Evolutionary conservation across 1,284 basidiomycete genomes (phyloP), one percentile per base, ranked within the genome.

Genomic region (Ustilago loliicola): DNA sequence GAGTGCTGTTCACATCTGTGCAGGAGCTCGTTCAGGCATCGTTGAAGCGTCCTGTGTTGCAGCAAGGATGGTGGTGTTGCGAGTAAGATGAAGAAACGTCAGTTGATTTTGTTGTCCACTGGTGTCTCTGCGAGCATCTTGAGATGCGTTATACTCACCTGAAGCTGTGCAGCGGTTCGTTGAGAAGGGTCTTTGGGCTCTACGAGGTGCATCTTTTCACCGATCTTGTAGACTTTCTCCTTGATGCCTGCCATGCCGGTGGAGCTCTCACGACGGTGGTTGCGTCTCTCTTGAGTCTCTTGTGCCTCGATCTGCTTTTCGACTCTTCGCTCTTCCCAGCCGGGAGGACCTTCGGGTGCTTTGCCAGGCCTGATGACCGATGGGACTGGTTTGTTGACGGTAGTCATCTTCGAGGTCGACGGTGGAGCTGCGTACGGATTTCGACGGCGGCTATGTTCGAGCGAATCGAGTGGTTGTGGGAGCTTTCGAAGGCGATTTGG

Each of bases 201-300:
- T 3, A 82, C 76, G 10, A 82, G 74, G 25, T 80, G 66, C 76
- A 82, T 67, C 61, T 79, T 82, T 54, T 80, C 79, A 40, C 79
- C 80, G 11, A 80, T 62, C 61, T 74, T 70, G 68, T 80, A 68
- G 4, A 80, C 52, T 40, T 74, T 68, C n/a, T 80, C 76, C 63
- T 80, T 82, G 60, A 82, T 72, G 10, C 66, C 66, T 11, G 68
- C 66, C 8, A 73, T 36, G 21, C 75, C 77, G 21, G 69, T 61
- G 8, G 68, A 71, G 52, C 36, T 67, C 21, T 74, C 66, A 11
- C 66, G 66, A 25, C 69, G 68, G 51, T 78, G 68, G 25, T 72
- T 68, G 38, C 65, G 70, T n/a, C 51, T 57, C 55, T 68, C 61
- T 38, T 76, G 66, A 0, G 57, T 68, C 27, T 72, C 32, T 38